Base-by-base conservation (phyloP, 2,329 filamentous ascomycete species). In the Myrmaecium sp. region DNA sequence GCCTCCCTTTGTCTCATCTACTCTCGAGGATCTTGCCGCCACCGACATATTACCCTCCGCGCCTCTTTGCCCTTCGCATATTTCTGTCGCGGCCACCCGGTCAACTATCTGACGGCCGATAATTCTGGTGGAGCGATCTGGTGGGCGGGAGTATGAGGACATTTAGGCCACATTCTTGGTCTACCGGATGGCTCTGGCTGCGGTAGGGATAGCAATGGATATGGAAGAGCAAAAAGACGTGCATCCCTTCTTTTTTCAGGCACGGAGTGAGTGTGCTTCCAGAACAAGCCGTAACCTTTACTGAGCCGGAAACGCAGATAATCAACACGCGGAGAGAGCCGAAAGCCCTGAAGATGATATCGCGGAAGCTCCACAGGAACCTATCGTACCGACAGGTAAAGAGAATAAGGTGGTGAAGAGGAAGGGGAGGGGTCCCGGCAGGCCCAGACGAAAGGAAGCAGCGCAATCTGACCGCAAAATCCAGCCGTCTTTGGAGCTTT, bases 211-310 rank as follows among this genome's bases (percentile, higher is more conserved):
- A 29, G 48, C 44, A 31, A 54, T 54, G 50, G 41, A 44, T 42
- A 35, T 47, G 20, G 49, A 48, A 28, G 39, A 43, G 25, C 38
- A 37, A 27, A 42, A 50, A 33, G 37, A 29, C 33, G 28, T 53
- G 26, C 51, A 54, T 35, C 49, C 51, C 15, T 54, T 54, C 41
- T 54, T 54, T 30, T 35, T 43, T 14, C 34, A 51, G 48, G 29
- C 33, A 39, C 9, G 20, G 27, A 3, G 27, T 31, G 12, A 27
- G 30, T 8, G 7, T 25, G n/a, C n/a, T 17, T 5, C 3, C 7
- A 9, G 5, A 6, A 5, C 14, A 6, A 6, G 10, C 3, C 21
- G 14, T 27, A 20, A 28, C 33, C n/a, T 23, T n/a, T n/a, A n/a
- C n/a, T n/a, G n/a, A n/a, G n/a, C n/a, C n/a, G n/a, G n/a, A n/a